phyloP scores from a whole-genome alignment of 179 eudicot species.

The Amaranthus tricolor region DNA sequence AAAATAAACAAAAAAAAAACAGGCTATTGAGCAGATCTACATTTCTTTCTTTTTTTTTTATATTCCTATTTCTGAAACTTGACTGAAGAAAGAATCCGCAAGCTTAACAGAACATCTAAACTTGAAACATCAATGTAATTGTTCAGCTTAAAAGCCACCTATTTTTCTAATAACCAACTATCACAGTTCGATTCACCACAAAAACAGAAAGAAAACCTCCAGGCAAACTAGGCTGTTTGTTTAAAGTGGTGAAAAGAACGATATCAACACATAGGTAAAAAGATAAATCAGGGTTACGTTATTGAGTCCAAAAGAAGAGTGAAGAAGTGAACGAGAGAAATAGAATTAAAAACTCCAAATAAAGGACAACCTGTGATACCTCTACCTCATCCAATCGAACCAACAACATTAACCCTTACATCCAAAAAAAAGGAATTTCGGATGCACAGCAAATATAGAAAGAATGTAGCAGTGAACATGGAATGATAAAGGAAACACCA shows the following conservation, averaged over 20 bases:
- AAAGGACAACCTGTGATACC: too few relatives aligned
- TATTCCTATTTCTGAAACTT: background rate
- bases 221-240: background rate
- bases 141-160: background rate
- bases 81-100: background rate
- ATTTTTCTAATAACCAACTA: background rate
- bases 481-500: too few relatives aligned
- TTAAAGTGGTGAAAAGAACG: background rate
- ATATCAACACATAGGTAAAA: background rate
- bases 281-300: background rate
- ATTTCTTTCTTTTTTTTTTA: background rate
- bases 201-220: background rate
- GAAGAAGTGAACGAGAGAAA: too few relatives aligned
- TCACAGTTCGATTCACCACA: background rate
- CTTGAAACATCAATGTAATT: background rate
- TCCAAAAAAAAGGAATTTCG: too few relatives aligned
- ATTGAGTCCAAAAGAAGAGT: too few relatives aligned
- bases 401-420: too few relatives aligned
- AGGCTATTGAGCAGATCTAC: background rate
- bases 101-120: background rate
- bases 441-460: too few relatives aligned
- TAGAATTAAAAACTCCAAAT: too few relatives aligned
- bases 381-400: too few relatives aligned
- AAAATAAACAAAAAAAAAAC: background rate
- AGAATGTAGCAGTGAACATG: too few relatives aligned